phyloP scores from a whole-genome alignment of 176 grass and related monocot species.

The Thinopyrum elongatum region DNA sequence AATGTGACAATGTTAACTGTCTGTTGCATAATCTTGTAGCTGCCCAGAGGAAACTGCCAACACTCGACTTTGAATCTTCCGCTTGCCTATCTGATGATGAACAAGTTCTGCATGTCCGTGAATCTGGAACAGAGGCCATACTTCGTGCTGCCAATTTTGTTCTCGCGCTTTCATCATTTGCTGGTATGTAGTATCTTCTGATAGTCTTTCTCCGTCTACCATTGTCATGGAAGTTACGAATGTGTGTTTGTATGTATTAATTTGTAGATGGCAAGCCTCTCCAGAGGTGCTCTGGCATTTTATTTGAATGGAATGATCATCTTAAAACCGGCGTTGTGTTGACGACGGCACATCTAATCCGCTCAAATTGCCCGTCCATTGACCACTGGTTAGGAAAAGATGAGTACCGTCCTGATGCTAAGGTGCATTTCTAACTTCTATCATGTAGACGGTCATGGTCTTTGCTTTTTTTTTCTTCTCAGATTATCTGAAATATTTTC shows the following conservation, averaged over 20 bases:
- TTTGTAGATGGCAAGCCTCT: background rate
- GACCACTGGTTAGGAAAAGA: background rate
- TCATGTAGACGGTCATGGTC: too few species aligned
- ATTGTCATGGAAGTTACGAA: background rate
- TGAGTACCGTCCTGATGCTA: background rate
- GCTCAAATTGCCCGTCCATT: background rate
- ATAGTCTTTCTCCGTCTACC: background rate
- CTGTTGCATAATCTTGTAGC: background rate
- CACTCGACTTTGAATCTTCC: background rate
- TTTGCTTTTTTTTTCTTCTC: too few species aligned
- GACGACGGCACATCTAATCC: background rate
- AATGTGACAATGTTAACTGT: background rate
- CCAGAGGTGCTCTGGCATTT: background rate
- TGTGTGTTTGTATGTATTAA: background rate
- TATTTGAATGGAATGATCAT: background rate
- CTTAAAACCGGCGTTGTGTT: background rate
- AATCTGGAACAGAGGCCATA: background rate
- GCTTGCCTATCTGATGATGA: background rate
- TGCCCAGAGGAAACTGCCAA: background rate
- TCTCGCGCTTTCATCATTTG: background rate
- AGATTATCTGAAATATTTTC: background rate
- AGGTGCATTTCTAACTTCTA: background rate
- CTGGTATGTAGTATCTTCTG: background rate
- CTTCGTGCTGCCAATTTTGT: background rate
- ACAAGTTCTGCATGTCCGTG: background rate